Evolutionary conservation across 2,329 filamentous ascomycete genomes (phyloP), one percentile per base, ranked within the genome.

Genomic region (Chrysoporthe austroafricana): DNA sequence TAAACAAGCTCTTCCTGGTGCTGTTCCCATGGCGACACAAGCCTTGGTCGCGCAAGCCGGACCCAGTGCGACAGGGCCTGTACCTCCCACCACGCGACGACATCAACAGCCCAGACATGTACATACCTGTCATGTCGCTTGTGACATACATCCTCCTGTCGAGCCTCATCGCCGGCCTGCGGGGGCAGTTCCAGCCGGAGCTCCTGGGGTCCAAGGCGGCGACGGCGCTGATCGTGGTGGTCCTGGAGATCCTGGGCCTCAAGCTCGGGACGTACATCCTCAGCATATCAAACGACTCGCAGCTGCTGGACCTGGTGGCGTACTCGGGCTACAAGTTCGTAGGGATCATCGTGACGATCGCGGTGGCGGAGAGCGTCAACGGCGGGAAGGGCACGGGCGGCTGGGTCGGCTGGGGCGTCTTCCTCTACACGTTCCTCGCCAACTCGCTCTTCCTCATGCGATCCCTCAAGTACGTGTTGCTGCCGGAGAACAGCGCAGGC

Each of bases 281-380:
- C 62, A 94, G 89, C 80, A 98, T 99, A 79, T 96, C 90, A 73
- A 97, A 96, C 77, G 93, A 97, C 73, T 96, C 92, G 18, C 96
- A 98, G 77, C 87, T 98, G 63, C 87, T 98, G 68, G 96, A 99
- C 75, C 81, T 99, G 62, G 91, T 99, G 64, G 96, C 96, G 5
- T 99, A 99, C 81, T 95, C 92, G 2, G 96, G 96, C 26, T 99
- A 99, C 83, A 99, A 99, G 79, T 99, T 99, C 76, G 95, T 99
- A 39, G 96, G 95, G 43, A 94, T 97, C 73, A 99, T 99, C 70
- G 86, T 92, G 62, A 97, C 94, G 0, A 88, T 98, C 70, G 86
- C 91, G 14, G 81, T 95, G 21, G 90, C 92, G 18, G 92, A 96
- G 78, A 85, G 93, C 18, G 80, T 92, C 71, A 96, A 91, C 66